A percentile compares a stretch with the other conserved stretches of the same genome.
Evolutionary conservation across 1,284 basidiomycete genomes (phyloP).

Genomic region (Amylostereum areolatum): DNA sequence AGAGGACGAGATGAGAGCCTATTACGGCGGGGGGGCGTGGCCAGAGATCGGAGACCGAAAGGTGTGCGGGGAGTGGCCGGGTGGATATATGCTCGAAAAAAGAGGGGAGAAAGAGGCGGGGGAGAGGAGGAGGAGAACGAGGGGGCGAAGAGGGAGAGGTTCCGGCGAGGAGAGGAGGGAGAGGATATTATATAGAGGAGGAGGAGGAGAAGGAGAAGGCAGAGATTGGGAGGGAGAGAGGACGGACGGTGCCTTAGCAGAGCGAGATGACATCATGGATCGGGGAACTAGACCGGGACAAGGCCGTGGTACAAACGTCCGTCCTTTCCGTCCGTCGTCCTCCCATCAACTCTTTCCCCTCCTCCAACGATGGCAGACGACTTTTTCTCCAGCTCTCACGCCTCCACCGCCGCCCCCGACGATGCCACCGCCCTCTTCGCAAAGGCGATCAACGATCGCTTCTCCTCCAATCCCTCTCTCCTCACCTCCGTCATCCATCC

Average conservation of each 20-base stretch:
- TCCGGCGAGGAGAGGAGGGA: too few species aligned
- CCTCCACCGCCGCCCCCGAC: constrained; percentile 7
- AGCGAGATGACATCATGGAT: too few species aligned
- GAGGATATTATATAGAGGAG: too few species aligned
- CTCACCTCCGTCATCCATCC: constrained; percentile 8
- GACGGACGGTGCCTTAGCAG: too few species aligned
- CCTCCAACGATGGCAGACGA: constrained; percentile 8
- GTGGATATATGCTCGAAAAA: too few species aligned
- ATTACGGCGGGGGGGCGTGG: too few species aligned
- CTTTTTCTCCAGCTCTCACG: constrained; percentile 13
- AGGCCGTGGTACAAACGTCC: background rate
- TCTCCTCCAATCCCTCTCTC: constrained; percentile 5
- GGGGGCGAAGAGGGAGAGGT: background rate
- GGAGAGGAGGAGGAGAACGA: background rate
- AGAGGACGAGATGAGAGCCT: background rate
- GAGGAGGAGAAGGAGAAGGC: too few species aligned
- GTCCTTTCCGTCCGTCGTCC: background rate
- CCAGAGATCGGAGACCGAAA: too few species aligned
- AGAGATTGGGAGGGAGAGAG: too few species aligned
- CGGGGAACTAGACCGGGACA: too few species aligned
- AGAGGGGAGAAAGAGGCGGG: too few species aligned
- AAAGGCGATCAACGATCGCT: constrained; percentile 17
- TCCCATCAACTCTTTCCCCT: background rate
- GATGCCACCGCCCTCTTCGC: constrained; percentile 18
- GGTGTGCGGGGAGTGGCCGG: too few species aligned